Base-by-base conservation (phyloP, 1,284 basidiomycete species). In the Heimioporus retisporus region DNA sequence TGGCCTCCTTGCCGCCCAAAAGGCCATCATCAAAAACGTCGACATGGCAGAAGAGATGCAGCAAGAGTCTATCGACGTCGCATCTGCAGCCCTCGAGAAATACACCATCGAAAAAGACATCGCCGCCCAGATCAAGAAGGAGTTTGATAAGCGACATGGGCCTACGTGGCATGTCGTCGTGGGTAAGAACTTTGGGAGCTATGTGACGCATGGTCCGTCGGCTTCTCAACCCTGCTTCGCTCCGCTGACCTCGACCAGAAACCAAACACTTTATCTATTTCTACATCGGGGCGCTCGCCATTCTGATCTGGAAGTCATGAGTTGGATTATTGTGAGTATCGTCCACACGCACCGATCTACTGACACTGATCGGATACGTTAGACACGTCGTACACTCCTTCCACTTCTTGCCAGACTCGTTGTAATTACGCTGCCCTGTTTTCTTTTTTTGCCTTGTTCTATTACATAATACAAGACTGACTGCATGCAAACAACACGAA, bases 21-120 rank as follows among this genome's bases (percentile, higher is more conserved):
- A 95, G 79, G 95, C 96, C 55, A 92, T 96, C 81, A 96, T 98
- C 79, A 98, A 98, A 85, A 96, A 95, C 78, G 96, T 97, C 67
- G 97, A 99, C 83, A 99, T 99, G 97, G 87, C 85, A 67, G 95
- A 98, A 69, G 96, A 98, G 75, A 95, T 98, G 95, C 96, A 98
- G 82, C 91, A 95, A 80, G 92, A 94, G 81, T 91, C 91, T 71
- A 93, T 99, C 73, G 95, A 98, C 76, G 90, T 96, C 74, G 92
- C 96, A 40, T 88, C 89, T 23, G 87, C 90, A 35, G 96, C 96
- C 2, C 87, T 99, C 77, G 93, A 95, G 71, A 94, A 95, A 81
- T 96, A 93, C 84, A 93, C 88, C 79, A 93, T 98, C 82, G 97
- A 98, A 86, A 98, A 98, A 84, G 96, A 99, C 81, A 96, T 99